Conservation (phyloP, 306 rosid genomes). For the Inga leiocalycina region DNA sequence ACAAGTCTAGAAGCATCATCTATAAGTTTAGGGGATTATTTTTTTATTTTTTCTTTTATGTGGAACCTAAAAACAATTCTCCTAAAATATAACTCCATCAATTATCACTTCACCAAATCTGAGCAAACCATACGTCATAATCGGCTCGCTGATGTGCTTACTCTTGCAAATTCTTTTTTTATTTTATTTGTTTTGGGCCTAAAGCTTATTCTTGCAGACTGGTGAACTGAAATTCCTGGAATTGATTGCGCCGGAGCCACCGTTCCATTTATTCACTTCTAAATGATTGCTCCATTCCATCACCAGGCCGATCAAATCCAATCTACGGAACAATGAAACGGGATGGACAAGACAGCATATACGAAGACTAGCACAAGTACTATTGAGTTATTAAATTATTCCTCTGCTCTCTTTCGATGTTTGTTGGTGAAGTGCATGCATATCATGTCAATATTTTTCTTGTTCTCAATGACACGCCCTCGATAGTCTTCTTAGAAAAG, state of each 20-base stretch:
- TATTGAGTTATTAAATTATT: not conserved
- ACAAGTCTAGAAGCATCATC: too few species aligned
- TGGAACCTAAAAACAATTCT: too few species aligned
- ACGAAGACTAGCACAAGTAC: not conserved
- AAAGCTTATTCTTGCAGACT: conserved; percentile 5
- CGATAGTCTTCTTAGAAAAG: not conserved
- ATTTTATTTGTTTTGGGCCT: not conserved
- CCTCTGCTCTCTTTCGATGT: not conserved
- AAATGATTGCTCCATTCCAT: not conserved
- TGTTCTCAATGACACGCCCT: not conserved
- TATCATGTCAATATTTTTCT: not conserved
- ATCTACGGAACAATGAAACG: not conserved
- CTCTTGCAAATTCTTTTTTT: not conserved
- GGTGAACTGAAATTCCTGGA: conserved; percentile 17
- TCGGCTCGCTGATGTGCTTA: not conserved
- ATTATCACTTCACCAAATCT: conserved; percentile 13
- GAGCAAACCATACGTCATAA: not conserved
- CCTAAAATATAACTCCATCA: not conserved
- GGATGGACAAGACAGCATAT: not conserved
- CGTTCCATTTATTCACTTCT: conserved; percentile 4
- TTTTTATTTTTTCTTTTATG: too few species aligned
- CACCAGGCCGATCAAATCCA: not conserved
- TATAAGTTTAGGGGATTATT: too few species aligned
- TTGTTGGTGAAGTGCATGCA: not conserved
- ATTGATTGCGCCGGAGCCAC: conserved; percentile 8